Conservation (phyloP, 2,329 filamentous ascomycete species). For the Iodosphaeria phyllophila region DNA sequence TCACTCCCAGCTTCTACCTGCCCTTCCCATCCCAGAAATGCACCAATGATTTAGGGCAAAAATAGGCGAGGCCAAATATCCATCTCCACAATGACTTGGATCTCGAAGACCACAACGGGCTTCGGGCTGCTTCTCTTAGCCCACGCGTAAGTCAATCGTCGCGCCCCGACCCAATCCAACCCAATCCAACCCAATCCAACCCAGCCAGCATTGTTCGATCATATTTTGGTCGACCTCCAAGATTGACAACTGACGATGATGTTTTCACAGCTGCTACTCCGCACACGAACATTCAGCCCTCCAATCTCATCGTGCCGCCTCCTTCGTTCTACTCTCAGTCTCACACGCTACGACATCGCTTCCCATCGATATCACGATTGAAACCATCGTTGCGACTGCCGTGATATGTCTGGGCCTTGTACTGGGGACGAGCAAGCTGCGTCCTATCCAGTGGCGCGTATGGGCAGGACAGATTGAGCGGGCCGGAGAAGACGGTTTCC, state of each 20-base stretch:
- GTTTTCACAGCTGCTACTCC: conserved; percentile 63
- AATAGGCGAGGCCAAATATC: too few species aligned
- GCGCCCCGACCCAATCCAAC: neutral
- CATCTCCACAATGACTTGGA: conserved; percentile 42
- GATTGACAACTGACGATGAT: conserved; percentile 2
- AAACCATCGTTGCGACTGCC: conserved; percentile 65
- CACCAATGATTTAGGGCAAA: too few species aligned
- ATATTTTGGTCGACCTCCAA: too few species aligned
- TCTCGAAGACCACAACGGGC: conserved; percentile 48
- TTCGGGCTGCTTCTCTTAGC: conserved; percentile 62
- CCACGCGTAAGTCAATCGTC: conserved; percentile 51
- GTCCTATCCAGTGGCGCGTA: conserved; percentile 67
- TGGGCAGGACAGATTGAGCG: conserved; percentile 77
- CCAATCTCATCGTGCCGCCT: conserved; percentile 34
- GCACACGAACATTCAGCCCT: conserved; percentile 79
- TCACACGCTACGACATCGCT: conserved; percentile 30
- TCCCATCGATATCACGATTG: conserved; percentile 64
- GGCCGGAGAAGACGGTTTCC: conserved; percentile 43
- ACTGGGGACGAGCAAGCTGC: conserved; percentile 53
- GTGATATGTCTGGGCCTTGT: conserved; percentile 75
- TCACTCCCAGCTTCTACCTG: too few species aligned
- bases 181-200: conserved; percentile 2
- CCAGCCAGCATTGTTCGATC: too few species aligned
- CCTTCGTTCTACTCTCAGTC: conserved; percentile 23
- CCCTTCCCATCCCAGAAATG: too few species aligned